Percentiles rank a stretch among this genome's conserved stretches.
Evolutionary conservation across 257 asterid genomes (phyloP).

Genomic region (Orobanche coerulescens): DNA sequence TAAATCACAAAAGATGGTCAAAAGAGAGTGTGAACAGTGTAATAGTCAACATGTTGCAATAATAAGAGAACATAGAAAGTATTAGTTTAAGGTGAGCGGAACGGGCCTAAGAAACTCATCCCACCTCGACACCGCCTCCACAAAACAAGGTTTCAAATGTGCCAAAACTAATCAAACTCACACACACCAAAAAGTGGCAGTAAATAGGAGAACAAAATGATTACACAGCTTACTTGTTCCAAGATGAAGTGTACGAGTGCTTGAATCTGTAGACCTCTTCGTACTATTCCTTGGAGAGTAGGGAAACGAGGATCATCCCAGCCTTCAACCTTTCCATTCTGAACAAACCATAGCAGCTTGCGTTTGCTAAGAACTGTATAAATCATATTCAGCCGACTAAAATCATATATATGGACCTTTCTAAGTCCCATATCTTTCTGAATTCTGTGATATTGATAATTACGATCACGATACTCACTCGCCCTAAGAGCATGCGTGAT

Average conservation of each 20-base stretch:
- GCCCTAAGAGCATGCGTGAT: slow-evolving; percentile 90
- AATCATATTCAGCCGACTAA: slow-evolving; percentile 84
- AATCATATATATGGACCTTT: slow-evolving; percentile 74
- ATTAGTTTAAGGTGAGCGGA: too few relatives aligned
- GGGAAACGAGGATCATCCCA: slow-evolving; percentile 99
- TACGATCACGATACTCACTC: slow-evolving; percentile 90
- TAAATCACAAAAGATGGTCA: too few relatives aligned
- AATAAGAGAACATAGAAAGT: too few relatives aligned
- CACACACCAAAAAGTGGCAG: too few relatives aligned
- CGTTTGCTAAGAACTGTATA: slow-evolving; percentile 97
- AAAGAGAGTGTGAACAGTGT: too few relatives aligned
- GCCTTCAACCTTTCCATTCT: slow-evolving; percentile 83
- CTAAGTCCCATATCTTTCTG: slow-evolving; percentile 81
- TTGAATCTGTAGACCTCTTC: slow-evolving; percentile 79
- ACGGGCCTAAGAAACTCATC: too few relatives aligned
- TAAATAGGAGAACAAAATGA: too few relatives aligned
- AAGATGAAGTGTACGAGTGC: slow-evolving; percentile 85
- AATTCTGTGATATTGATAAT: slow-evolving; percentile 80
- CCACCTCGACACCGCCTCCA: too few relatives aligned
- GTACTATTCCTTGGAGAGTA: slow-evolving; percentile 93
- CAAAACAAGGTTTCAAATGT: too few relatives aligned
- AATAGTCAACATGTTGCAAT: too few relatives aligned
- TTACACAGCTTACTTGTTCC: slow-evolving; percentile 63
- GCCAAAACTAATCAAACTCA: too few relatives aligned
- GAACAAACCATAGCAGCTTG: slow-evolving; percentile 92